A percentile compares a stretch with the other conserved stretches of the same genome.
phyloP scores from a whole-genome alignment of 805 yeast species.

The Candida ovalis region DNA sequence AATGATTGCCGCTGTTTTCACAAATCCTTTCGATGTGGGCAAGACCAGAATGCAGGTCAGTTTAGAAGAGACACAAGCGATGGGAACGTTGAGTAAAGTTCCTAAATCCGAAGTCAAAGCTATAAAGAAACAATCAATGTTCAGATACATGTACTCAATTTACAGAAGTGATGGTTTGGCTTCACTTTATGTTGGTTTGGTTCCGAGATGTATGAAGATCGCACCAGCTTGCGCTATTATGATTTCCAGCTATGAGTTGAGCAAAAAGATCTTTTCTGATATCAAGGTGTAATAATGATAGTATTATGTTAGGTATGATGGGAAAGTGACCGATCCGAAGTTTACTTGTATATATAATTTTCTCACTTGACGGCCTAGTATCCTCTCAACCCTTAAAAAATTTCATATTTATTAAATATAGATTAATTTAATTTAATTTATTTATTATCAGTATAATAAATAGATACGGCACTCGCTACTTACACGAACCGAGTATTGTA shows the following conservation, averaged over 20 bases:
- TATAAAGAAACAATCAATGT: constrained; percentile 50
- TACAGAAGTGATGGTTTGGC: constrained; percentile 68
- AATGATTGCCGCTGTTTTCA: constrained; percentile 73
- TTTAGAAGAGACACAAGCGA: constrained; percentile 28
- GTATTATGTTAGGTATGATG: not conserved
- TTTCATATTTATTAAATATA: not conserved
- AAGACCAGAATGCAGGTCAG: constrained; percentile 84
- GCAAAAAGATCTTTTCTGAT: constrained; percentile 55
- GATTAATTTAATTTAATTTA: not conserved
- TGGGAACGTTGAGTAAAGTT: constrained; percentile 10
- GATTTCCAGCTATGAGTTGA: constrained; percentile 92
- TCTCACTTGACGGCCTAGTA: not conserved
- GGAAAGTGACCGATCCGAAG: not conserved
- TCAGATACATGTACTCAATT: constrained; percentile 60
- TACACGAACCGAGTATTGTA: not conserved
- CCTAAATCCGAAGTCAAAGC: constrained; percentile 1
- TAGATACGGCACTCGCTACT: too few species aligned
- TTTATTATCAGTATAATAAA: not conserved
- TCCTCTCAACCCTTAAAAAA: not conserved
- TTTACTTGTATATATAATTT: not conserved
- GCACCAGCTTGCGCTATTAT: constrained; percentile 98
- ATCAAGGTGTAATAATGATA: not conserved
- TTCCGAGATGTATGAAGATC: constrained; percentile 83
- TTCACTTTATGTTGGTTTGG: constrained; percentile 83
- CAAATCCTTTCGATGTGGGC: constrained; percentile 97